Percentiles rank a stretch among this genome's conserved stretches.
Evolutionary conservation across 2,329 filamentous ascomycete genomes (phyloP).

Genomic region (Fusarium duplospermum): DNA sequence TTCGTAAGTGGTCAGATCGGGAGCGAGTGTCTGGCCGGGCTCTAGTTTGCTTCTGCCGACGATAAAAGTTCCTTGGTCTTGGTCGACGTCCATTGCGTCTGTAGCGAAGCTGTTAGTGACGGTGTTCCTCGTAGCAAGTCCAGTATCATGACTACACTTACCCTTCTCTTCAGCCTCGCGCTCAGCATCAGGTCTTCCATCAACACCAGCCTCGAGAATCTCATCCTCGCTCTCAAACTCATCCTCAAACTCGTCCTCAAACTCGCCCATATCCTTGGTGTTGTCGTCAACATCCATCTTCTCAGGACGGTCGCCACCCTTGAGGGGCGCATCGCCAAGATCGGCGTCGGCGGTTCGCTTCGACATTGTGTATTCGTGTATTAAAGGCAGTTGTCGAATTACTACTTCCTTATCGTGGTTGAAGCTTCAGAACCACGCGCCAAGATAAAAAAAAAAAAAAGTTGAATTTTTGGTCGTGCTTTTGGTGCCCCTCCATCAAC

Average conservation of each 20-base stretch:
- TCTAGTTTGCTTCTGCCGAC: constrained; percentile 93
- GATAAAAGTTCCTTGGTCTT: constrained; percentile 94
- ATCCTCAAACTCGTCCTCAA: constrained; percentile 95
- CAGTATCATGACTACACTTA: neutral
- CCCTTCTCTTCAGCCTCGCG: constrained; percentile 87
- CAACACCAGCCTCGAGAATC: constrained; percentile 92
- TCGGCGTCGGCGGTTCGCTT: constrained; percentile 68
- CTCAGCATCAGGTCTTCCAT: constrained; percentile 92
- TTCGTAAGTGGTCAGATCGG: constrained; percentile 94
- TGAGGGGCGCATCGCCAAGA: constrained; percentile 62
- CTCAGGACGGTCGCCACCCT: constrained; percentile 71
- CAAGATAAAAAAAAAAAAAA: constrained; percentile 33
- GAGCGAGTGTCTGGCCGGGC: constrained; percentile 88
- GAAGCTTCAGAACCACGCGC: constrained; percentile 1
- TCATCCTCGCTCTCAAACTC: constrained; percentile 92
- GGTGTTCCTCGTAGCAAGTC: too few relatives aligned
- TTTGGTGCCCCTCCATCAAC: constrained; percentile 37
- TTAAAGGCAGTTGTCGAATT: neutral
- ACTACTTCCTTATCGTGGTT: neutral
- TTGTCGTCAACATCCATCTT: constrained; percentile 74
- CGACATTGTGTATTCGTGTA: constrained; percentile 58
- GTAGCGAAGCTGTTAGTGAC: neutral
- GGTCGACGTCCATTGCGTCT: constrained; percentile 92
- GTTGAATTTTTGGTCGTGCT: constrained; percentile 29
- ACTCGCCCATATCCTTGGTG: constrained; percentile 77